Conservation (phyloP, 805 yeast species). For the Pichia cabralensis region DNA sequence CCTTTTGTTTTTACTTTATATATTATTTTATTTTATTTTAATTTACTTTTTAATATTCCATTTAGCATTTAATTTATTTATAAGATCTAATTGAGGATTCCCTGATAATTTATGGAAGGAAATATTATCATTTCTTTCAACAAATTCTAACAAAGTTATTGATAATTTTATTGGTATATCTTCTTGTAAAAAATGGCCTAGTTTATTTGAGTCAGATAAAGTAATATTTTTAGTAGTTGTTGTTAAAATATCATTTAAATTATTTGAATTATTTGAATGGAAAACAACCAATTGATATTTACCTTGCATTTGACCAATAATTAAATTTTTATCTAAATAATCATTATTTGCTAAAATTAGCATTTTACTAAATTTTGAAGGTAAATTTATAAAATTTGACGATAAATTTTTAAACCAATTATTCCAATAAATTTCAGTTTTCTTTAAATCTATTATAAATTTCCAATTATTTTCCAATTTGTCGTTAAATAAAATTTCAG, state of each 20-base stretch:
- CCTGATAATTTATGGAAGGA: conserved; percentile 4
- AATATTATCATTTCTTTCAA: conserved; percentile 34
- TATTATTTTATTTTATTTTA: not conserved
- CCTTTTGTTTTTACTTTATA: no score
- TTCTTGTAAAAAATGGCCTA: conserved; percentile 95
- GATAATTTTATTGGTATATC: conserved; percentile 71
- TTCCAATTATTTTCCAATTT: conserved; percentile 14
- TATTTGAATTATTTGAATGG: conserved; percentile 23
- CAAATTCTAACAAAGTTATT: conserved; percentile 38
- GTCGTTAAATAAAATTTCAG: conserved; percentile 57
- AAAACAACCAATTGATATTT: conserved; percentile 82
- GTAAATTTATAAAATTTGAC: conserved; percentile 28
- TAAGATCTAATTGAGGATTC: conserved; percentile 17
- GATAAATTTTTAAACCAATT: conserved; percentile 77
- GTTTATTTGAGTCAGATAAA: conserved; percentile 30
- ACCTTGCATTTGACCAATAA: conserved; percentile 98
- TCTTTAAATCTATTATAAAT: conserved; percentile 59
- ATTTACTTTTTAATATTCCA: conserved; percentile 24
- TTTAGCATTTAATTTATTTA: conserved; percentile 23
- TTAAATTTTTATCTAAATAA: conserved; percentile 70
- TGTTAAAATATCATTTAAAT: conserved; percentile 15
- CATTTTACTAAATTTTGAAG: conserved; percentile 46
- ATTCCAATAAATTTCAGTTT: conserved; percentile 64
- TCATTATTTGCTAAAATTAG: conserved; percentile 85
- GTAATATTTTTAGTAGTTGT: conserved; percentile 15